A percentile compares a stretch with the other conserved stretches of the same genome.
These are phyloP conservation scores for Boletus rubropictus DNA, from an alignment of 768 basidiomycete genomes.

Conservation along the genomic window DNA sequence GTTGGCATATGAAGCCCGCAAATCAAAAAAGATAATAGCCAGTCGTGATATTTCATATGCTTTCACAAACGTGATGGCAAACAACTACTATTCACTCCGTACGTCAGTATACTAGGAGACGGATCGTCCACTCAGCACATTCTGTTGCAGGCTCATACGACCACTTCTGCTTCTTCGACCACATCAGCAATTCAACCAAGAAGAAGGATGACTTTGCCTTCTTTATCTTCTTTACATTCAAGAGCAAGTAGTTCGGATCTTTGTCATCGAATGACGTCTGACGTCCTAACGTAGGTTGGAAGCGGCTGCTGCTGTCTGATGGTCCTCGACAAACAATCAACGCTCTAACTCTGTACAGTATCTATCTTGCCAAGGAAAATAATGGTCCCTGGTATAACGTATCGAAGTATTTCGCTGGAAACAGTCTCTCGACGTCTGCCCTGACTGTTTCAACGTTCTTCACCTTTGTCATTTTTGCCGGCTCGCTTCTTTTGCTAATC, in stretches of 20 bases:
- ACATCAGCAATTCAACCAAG: conserved; percentile 94
- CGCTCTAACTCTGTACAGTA: conserved; percentile 91
- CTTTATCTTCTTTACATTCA: conserved; percentile 99
- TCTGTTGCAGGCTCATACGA: conserved; percentile 74
- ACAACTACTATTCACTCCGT: conserved; percentile 95
- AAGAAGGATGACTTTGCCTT: conserved; percentile 97
- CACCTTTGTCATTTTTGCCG: conserved; percentile 82
- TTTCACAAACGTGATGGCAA: conserved; percentile 96
- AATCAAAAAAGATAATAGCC: conserved; percentile 89
- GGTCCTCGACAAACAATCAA: conserved; percentile 98
- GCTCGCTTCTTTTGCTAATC: conserved; percentile 76
- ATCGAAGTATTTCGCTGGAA: conserved; percentile 73
- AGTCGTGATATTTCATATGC: conserved; percentile 97
- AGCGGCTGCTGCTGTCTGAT: conserved; percentile 84
- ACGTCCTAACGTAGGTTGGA: conserved; percentile 55
- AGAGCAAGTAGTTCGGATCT: conserved; percentile 54
- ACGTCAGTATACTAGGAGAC: conserved; percentile 28
- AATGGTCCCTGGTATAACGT: conserved; percentile 60
- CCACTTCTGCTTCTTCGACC: conserved; percentile 97
- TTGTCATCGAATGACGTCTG: background rate
- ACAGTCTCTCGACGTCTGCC: conserved; percentile 71
- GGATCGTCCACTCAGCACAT: background rate
- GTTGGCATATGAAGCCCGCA: conserved; percentile 89
- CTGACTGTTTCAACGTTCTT: conserved; percentile 86
- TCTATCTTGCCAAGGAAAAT: conserved; percentile 57